phyloP scores from a whole-genome alignment of 179 eudicot genomes.

The Drosera spatulata region DNA sequence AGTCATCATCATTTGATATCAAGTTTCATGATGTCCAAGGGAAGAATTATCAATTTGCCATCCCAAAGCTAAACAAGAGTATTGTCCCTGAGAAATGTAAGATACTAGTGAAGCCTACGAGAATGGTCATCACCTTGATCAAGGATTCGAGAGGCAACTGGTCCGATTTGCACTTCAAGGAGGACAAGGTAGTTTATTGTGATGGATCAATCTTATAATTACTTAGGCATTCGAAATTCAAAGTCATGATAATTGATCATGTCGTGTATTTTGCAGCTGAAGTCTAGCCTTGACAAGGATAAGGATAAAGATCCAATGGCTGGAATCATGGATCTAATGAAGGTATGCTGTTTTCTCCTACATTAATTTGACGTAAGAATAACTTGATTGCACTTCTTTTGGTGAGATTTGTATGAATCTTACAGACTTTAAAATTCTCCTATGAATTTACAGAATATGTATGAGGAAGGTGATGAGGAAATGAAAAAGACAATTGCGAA shows the following conservation, averaged over 20 bases:
- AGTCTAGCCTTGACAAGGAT: conserved; percentile 40
- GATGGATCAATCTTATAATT: background rate
- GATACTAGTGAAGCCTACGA: conserved; percentile 68
- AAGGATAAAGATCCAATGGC: conserved; percentile 94
- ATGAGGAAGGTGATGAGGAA: conserved; percentile 97
- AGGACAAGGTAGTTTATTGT: conserved; percentile 56
- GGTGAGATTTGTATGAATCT: background rate
- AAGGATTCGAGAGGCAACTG: conserved; percentile 82
- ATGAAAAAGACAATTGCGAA: conserved; percentile 91
- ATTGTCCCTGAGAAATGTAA: conserved; percentile 78
- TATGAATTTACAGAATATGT: conserved; percentile 65
- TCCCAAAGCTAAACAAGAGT: conserved; percentile 72
- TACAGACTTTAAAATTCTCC: background rate
- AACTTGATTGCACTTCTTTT: too few relatives aligned
- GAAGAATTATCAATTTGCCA: conserved; percentile 64
- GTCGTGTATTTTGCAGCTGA: conserved; percentile 34
- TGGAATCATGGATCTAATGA: conserved; percentile 95
- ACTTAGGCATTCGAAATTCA: too few relatives aligned
- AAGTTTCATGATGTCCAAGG: conserved; percentile 88
- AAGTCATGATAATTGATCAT: background rate
- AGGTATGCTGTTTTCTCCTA: conserved; percentile 28
- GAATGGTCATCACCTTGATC: conserved; percentile 48
- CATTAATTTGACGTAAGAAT: too few relatives aligned
- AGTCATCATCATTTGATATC: conserved; percentile 49
- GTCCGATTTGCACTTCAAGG: conserved; percentile 83